Conservation (phyloP, 148 eudicot species). For the Gaultheria prostrata region DNA sequence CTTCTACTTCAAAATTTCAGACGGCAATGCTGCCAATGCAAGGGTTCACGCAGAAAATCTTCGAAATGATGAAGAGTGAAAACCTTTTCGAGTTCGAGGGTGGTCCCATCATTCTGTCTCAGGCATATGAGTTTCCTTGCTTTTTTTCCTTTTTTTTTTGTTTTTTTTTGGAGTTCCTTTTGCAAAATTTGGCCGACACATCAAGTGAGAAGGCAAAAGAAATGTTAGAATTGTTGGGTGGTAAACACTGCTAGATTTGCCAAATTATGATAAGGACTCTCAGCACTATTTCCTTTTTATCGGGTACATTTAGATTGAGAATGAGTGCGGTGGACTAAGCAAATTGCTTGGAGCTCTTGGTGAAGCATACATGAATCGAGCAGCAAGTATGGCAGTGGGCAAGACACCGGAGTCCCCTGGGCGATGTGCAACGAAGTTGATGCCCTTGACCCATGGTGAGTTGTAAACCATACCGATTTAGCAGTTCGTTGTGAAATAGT, state of each 20-base stretch:
- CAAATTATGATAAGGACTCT: background rate
- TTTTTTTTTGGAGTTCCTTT: background rate
- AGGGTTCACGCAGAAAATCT: constrained; percentile 77
- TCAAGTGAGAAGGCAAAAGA: background rate
- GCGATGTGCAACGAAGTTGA: constrained; percentile 89
- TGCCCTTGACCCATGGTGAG: constrained; percentile 93
- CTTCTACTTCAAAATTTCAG: constrained; percentile 31
- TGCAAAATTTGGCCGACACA: background rate
- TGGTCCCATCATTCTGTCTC: constrained; percentile 90
- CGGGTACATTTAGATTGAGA: constrained; percentile 60
- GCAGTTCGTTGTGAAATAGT: background rate
- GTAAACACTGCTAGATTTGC: background rate
- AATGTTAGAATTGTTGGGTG: background rate
- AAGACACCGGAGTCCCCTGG: constrained; percentile 86
- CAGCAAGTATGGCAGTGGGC: constrained; percentile 78
- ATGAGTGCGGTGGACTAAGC: constrained; percentile 70
- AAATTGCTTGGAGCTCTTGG: constrained; percentile 68
- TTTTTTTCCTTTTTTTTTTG: too few species aligned
- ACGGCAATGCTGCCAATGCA: constrained; percentile 94
- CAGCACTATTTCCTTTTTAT: background rate
- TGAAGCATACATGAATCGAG: constrained; percentile 67
- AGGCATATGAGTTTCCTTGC: constrained; percentile 42
- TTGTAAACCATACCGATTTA: background rate
- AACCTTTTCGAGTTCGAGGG: constrained; percentile 80
- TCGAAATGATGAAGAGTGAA: constrained; percentile 77